A percentile compares a stretch with the other conserved stretches of the same genome.
phyloP scores from a whole-genome alignment of 257 asterid species.

The Nemophila menziesii region DNA sequence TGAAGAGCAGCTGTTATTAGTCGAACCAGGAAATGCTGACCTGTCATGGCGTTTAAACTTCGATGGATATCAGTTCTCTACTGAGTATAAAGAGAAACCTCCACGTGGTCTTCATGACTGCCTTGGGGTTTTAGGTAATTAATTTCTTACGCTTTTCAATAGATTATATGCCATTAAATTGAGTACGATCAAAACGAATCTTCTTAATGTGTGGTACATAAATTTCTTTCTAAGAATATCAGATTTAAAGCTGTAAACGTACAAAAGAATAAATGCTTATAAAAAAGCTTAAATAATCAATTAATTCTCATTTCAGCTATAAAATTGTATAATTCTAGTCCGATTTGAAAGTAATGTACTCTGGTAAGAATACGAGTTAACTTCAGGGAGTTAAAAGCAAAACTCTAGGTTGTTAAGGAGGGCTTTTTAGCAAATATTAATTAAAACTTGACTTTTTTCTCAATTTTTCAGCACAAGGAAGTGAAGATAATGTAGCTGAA shows the following conservation, averaged over 20 bases:
- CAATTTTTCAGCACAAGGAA: constrained; percentile 17
- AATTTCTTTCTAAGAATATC: neutral
- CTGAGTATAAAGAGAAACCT: constrained; percentile 31
- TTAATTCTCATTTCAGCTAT: neutral
- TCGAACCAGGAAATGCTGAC: constrained; percentile 24
- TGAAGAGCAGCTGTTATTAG: constrained; percentile 28
- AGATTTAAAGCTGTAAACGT: neutral
- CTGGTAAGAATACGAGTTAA: neutral
- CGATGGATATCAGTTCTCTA: constrained; percentile 23
- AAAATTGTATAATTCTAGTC: neutral
- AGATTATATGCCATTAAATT: too few species aligned
- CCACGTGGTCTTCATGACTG: constrained; percentile 33
- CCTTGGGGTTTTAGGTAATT: constrained; percentile 33
- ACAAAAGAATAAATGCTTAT: neutral
- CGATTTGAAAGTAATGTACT: neutral
- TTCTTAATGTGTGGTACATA: neutral
- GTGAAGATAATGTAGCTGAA: constrained; percentile 33
- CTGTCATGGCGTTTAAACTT: constrained; percentile 40
- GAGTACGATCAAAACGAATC: neutral
- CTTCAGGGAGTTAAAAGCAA: too few species aligned
- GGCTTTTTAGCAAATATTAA: too few species aligned
- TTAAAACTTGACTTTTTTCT: neutral
- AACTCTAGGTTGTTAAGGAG: too few species aligned
- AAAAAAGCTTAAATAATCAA: neutral
- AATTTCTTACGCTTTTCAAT: neutral